Percentiles rank a stretch among this genome's conserved stretches.
phyloP scores from a whole-genome alignment of 2,329 filamentous ascomycete genomes.

The Leptographium radiaticola region DNA sequence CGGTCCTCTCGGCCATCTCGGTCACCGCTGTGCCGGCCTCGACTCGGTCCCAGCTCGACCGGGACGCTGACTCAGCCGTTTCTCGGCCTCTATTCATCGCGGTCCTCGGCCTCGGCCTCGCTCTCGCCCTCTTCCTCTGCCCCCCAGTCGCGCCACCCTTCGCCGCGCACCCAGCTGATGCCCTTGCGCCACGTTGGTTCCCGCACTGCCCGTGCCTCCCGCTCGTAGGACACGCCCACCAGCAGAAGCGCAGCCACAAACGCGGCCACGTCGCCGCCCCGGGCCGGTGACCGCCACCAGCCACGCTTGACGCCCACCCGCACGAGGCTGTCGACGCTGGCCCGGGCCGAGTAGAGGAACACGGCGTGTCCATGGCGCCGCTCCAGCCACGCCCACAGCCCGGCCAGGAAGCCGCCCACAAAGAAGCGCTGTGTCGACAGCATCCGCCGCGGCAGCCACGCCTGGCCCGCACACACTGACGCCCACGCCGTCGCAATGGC shows the following conservation, averaged over 20 bases:
- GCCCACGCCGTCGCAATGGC: slow-evolving; percentile 83
- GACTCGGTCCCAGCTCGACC: background rate
- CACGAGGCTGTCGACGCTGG: slow-evolving; percentile 76
- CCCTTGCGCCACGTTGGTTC: slow-evolving; percentile 58
- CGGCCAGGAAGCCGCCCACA: slow-evolving; percentile 73
- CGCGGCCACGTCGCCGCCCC: slow-evolving; percentile 71
- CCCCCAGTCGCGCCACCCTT: slow-evolving; percentile 60
- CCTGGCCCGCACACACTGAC: slow-evolving; percentile 78
- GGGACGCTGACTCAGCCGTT: background rate
- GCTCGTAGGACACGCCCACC: slow-evolving; percentile 66
- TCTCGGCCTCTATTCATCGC: slow-evolving; percentile 8
- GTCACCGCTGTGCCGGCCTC: no score
- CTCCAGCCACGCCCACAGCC: slow-evolving; percentile 73
- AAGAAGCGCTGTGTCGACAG: slow-evolving; percentile 81
- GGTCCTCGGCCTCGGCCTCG: slow-evolving; percentile 18
- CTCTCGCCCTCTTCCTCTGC: slow-evolving; percentile 37
- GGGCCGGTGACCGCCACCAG: slow-evolving; percentile 82
- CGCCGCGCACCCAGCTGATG: slow-evolving; percentile 59
- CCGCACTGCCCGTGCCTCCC: slow-evolving; percentile 52
- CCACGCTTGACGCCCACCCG: slow-evolving; percentile 86
- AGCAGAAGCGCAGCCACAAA: slow-evolving; percentile 70
- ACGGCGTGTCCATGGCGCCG: slow-evolving; percentile 48
- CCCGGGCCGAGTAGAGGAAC: slow-evolving; percentile 66
- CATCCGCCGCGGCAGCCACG: slow-evolving; percentile 57
- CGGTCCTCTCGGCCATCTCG: background rate